phyloP scores from a whole-genome alignment of 2,329 filamentous ascomycete species.

The Diplocarpon mali region DNA sequence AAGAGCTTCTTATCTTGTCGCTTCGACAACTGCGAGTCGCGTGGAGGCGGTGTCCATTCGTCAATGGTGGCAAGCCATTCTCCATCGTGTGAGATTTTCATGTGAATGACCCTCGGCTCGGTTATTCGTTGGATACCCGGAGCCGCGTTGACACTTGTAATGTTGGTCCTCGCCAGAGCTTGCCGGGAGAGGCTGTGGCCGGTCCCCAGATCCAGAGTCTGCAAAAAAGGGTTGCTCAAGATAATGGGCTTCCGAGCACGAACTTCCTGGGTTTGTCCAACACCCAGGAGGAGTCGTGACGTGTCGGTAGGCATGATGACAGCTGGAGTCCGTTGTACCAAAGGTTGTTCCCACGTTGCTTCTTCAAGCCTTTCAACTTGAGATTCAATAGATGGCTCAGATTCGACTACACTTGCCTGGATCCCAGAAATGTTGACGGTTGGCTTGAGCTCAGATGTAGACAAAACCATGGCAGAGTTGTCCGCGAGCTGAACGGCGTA shows the following conservation, averaged over 20 bases:
- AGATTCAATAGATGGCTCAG: conserved; percentile 39
- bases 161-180: conserved; percentile 77
- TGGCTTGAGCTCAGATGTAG: conserved; percentile 79
- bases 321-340: conserved; percentile 39
- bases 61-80: conserved; percentile 87
- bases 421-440: conserved; percentile 76
- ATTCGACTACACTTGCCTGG: conserved; percentile 49
- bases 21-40: conserved; percentile 53
- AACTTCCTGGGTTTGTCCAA: conserved; percentile 49
- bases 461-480: conserved; percentile 84
- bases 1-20: conserved; percentile 34
- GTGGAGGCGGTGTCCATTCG: conserved; percentile 68
- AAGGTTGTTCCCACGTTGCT: conserved; percentile 18
- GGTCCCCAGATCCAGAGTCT: conserved; percentile 76
- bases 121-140: conserved; percentile 60
- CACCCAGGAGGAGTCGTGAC: conserved; percentile 56
- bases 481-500: conserved; percentile 83
- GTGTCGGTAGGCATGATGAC: conserved; percentile 50
- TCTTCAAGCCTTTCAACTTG: conserved; percentile 38
- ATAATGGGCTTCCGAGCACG: conserved; percentile 38
- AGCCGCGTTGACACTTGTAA: conserved; percentile 68
- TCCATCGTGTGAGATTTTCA: conserved; percentile 70
- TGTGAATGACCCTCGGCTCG: conserved; percentile 65
- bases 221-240: conserved; percentile 54
- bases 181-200: conserved; percentile 75